Evolutionary conservation across 176 grass and related monocot genomes (phyloP), one percentile per base, ranked within the genome.

Genomic region (Eleusine coracana): DNA sequence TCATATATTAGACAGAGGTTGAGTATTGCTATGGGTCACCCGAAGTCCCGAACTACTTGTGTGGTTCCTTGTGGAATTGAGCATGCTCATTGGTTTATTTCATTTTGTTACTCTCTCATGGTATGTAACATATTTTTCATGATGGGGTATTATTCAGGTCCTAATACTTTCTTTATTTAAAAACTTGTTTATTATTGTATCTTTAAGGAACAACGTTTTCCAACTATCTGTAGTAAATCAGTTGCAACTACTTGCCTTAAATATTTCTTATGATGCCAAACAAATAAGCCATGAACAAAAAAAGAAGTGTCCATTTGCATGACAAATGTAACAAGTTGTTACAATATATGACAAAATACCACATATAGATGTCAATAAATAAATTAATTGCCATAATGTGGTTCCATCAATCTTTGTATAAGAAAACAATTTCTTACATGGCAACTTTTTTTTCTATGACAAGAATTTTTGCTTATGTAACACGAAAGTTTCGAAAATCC

Each of bases 21-120:
- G 83, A 78, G 88, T 89, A 86, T 82, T 86, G 88, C 83, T 86
- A 78, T 48, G 78, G 73, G 88, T 86, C 88, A 86, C 73, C 83
- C 78, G 49, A 66, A 31, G 46, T 77, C 66, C 78, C 73, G 49
- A 72, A 42, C 56, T 77, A 5, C 77, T 59, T 13, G 52, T 63
- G 31, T 27, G 82, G 77, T 89, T 86, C n/a, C 88, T 85, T 86
- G 88, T 37, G 66, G 66, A 31, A 71, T 56, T 58, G 6, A 31
- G 60, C 83, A 54, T 60, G 73, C 56, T 44, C 21, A 65, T 89
- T 81, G 78, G 77, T 77, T 77, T 72, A 66, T 20, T 85, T 70
- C 12, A 15, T 17, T 76, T 71, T 54, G 37, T 15, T 18, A 14
- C 63, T 20, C 39, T 55, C 44, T 3, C 17, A 0, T 28, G 0